A percentile compares a stretch with the other conserved stretches of the same genome.
These are phyloP conservation scores for Sporothrix phasma DNA, from an alignment of 2,329 filamentous ascomycete species.

Conservation along the genomic window DNA sequence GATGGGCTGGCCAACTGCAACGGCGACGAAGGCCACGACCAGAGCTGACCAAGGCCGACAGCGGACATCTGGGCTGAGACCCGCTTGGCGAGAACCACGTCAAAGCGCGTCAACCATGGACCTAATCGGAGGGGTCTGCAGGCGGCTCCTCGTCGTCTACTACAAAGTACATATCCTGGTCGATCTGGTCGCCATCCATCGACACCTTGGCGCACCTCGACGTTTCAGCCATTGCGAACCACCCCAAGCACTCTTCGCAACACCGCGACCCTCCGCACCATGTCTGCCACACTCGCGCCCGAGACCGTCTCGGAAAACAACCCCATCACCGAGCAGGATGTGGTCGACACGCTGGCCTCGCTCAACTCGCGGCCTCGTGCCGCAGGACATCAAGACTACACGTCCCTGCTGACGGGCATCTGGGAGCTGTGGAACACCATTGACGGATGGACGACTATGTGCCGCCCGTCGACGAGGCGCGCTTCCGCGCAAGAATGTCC, in stretches of 20 bases:
- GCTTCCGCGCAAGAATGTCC: conserved; percentile 16
- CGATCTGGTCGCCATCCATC: no score
- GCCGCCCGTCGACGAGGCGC: conserved; percentile 16
- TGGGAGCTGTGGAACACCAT: conserved; percentile 15
- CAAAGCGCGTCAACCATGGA: no score
- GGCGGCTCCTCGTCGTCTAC: no score
- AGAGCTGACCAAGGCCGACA: neutral
- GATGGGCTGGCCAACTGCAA: neutral
- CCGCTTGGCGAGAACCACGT: neutral
- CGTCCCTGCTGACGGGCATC: neutral
- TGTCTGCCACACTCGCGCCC: conserved; percentile 3
- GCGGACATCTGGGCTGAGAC: neutral
- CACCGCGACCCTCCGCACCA: no score
- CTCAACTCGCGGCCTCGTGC: neutral
- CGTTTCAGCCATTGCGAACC: neutral
- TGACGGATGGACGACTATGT: conserved; percentile 22
- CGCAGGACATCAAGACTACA: neutral
- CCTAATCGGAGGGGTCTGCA: no score
- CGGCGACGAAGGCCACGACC: neutral
- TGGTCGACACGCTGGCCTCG: neutral
- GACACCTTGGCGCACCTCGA: no score
- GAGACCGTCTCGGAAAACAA: conserved; percentile 8
- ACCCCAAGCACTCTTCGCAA: neutral
- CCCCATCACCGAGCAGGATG: conserved; percentile 2
- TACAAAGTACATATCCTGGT: no score